Conservation (phyloP, 345 rosid species). For the Turritis glabra region DNA sequence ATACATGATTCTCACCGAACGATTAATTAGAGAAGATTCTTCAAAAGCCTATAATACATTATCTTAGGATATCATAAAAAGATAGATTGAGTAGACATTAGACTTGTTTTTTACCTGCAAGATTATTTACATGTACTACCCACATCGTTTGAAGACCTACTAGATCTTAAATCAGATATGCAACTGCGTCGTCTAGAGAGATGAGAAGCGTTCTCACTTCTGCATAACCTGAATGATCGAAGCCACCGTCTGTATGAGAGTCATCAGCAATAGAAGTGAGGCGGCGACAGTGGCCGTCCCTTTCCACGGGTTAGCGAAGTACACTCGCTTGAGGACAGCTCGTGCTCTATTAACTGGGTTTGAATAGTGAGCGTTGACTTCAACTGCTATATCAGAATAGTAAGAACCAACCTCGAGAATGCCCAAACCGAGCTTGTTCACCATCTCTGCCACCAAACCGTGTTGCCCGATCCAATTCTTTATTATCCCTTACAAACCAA, state of each 20-base stretch:
- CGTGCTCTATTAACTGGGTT: no score
- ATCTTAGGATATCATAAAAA: no score
- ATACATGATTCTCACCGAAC: no score
- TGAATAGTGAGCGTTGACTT: background rate
- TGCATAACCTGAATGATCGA: background rate
- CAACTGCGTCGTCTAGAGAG: no score
- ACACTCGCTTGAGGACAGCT: slow-evolving; percentile 17
- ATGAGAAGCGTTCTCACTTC: background rate
- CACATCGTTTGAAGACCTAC: no score
- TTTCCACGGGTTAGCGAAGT: background rate
- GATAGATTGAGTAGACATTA: no score
- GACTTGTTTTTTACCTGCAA: no score
- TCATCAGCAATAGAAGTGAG: background rate
- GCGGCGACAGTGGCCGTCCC: slow-evolving; percentile 18
- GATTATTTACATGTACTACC: background rate
- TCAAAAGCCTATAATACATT: no score
- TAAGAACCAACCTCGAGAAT: background rate
- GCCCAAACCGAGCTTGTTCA: background rate
- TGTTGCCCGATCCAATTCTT: background rate
- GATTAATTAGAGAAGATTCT: no score
- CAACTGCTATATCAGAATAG: background rate
- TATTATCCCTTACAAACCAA: background rate
- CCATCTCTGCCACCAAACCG: background rate
- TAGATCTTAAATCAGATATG: no score
- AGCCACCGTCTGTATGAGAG: background rate